Percentiles rank a stretch among this genome's conserved stretches.
These are phyloP conservation scores for Euphorbia pulcherrima DNA, from an alignment of 345 rosid genomes.

Conservation along the genomic window DNA sequence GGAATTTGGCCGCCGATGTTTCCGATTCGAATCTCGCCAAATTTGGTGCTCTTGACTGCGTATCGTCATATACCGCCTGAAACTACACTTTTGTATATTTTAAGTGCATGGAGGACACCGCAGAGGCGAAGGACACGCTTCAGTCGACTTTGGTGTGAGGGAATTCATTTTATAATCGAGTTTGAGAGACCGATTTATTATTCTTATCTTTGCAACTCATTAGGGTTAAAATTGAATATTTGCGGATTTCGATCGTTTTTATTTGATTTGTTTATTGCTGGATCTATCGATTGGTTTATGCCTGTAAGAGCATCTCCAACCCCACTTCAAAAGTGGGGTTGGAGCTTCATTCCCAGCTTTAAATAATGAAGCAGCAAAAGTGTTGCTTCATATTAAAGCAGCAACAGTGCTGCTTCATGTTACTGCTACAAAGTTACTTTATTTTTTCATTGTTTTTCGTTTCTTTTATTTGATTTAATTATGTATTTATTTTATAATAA, in stretches of 20 bases:
- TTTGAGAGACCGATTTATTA: constrained; percentile 98
- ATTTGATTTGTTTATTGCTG: not conserved
- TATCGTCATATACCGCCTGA: constrained; percentile 56
- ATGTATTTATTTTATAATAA: too few relatives aligned
- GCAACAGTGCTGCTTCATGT: too few relatives aligned
- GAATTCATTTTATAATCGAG: constrained; percentile 67
- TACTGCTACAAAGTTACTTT: too few relatives aligned
- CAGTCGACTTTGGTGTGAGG: constrained; percentile 65
- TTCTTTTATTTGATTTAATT: too few relatives aligned
- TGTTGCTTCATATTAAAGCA: too few relatives aligned
- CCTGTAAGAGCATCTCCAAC: too few relatives aligned
- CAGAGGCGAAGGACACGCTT: constrained; percentile 65
- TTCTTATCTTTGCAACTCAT: constrained; percentile 39
- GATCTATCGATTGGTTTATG: constrained; percentile 7
- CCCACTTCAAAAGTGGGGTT: too few relatives aligned
- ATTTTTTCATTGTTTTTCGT: not conserved
- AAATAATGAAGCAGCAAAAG: too few relatives aligned
- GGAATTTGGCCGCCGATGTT: constrained; percentile 55
- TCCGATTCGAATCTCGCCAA: constrained; percentile 60
- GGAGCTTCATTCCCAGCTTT: too few relatives aligned
- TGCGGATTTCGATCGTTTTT: constrained; percentile 6
- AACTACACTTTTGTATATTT: constrained; percentile 77
- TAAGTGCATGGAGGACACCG: constrained; percentile 76
- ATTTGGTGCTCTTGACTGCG: constrained; percentile 69
- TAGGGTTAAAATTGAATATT: not conserved